These are phyloP conservation scores for Priceomyces castillae DNA, from an alignment of 805 yeast species.

Conservation along the genomic window DNA sequence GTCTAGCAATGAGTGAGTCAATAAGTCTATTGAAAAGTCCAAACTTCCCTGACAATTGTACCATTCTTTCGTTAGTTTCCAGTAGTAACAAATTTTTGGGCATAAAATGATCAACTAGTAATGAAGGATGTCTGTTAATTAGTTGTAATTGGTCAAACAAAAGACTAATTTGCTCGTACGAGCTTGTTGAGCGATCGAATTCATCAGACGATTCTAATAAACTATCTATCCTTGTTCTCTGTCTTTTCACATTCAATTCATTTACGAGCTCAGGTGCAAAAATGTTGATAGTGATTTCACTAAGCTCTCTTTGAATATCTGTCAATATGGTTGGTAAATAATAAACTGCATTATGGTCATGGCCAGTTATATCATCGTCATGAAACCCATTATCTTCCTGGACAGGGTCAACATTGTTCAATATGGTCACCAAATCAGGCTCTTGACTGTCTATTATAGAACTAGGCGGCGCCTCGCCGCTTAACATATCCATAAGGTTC, in stretches of 20 bases:
- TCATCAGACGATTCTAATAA: conserved; percentile 23
- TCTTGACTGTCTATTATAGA: conserved; percentile 14
- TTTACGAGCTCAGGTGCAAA: conserved; percentile 24
- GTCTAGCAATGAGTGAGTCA: conserved; percentile 23
- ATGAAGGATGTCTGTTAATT: conserved; percentile 64
- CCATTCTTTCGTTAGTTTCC: conserved; percentile 59
- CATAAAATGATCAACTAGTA: conserved; percentile 73
- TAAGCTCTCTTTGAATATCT: conserved; percentile 32
- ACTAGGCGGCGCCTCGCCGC: conserved; percentile 27
- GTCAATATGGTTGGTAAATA: conserved; percentile 35
- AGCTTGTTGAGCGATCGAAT: conserved; percentile 4
- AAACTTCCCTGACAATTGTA: conserved; percentile 59
- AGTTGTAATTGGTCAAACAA: conserved; percentile 46
- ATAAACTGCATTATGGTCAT: conserved; percentile 25
- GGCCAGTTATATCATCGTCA: conserved; percentile 7
- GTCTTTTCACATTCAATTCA: conserved; percentile 20
- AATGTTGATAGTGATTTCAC: conserved; percentile 30
- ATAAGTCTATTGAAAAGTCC: conserved; percentile 50
- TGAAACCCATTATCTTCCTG: conserved; percentile 1
- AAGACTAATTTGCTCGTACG: conserved; percentile 37
- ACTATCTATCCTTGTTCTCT: conserved; percentile 36
- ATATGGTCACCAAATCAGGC: conserved; percentile 2
- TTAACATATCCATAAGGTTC: conserved; percentile 41
- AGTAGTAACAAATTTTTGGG: conserved; percentile 65
- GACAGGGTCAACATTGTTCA: conserved; percentile 3